Conservation (phyloP, 139 green algal genomes). For the Haematococcus sp. region DNA sequence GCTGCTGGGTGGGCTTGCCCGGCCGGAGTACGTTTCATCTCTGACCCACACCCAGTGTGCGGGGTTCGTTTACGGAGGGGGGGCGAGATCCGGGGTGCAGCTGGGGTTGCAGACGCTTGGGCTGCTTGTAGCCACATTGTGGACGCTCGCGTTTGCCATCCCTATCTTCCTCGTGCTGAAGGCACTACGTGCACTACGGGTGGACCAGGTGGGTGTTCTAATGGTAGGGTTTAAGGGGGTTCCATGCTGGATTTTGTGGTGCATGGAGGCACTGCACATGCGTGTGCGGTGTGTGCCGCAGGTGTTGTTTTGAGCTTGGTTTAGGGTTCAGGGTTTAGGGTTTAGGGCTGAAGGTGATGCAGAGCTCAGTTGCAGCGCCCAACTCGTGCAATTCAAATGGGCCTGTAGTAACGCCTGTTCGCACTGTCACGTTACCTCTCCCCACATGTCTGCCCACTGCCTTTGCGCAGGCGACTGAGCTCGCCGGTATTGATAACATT, state of each 20-base stretch:
- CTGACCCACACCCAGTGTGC: slow-evolving; percentile 32
- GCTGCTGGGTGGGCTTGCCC: slow-evolving; percentile 37
- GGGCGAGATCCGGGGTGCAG: slow-evolving; percentile 22
- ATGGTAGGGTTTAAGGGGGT: no score
- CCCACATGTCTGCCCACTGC: background rate
- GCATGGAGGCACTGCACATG: background rate
- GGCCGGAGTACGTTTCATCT: slow-evolving; percentile 35
- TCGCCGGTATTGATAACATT: slow-evolving; percentile 58
- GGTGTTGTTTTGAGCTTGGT: no score
- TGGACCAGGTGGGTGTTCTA: slow-evolving; percentile 23
- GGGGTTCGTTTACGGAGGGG: slow-evolving; percentile 38
- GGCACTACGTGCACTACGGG: slow-evolving; percentile 18
- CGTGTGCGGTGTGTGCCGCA: no score
- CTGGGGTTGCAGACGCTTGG: slow-evolving; percentile 39
- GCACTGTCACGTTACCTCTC: no score
- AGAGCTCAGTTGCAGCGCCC: no score
- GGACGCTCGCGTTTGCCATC: slow-evolving; percentile 18
- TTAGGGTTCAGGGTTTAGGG: no score
- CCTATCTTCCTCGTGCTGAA: slow-evolving; percentile 24
- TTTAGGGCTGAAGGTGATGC: no score
- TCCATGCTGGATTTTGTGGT: no score
- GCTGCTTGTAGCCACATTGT: slow-evolving; percentile 14
- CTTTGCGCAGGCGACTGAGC: slow-evolving; percentile 32
- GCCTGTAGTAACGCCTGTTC: no score
- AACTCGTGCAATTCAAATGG: no score